phyloP scores from a whole-genome alignment of 345 rosid genomes.

The Atalantia buxifolia region DNA sequence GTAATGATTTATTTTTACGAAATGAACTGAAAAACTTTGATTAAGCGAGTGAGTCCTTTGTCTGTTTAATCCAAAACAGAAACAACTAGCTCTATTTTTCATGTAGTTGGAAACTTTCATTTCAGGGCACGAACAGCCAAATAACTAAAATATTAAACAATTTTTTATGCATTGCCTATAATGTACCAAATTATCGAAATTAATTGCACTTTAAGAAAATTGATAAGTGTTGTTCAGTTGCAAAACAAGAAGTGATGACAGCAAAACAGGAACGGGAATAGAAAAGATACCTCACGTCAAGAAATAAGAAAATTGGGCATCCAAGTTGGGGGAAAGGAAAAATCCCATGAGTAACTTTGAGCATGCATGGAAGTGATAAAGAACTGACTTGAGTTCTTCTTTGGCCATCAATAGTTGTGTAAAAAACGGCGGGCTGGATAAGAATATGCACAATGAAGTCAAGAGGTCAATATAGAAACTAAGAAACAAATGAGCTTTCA shows the following conservation, averaged over 20 bases:
- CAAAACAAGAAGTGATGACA: background rate
- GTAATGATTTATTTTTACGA: too few relatives aligned
- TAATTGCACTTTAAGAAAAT: background rate
- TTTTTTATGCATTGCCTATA: background rate
- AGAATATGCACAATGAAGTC: too few relatives aligned
- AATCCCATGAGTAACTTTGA: slow-evolving; percentile 69
- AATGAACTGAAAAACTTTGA: too few relatives aligned
- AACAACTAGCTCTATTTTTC: too few relatives aligned
- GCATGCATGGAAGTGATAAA: slow-evolving; percentile 82
- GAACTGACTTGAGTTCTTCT: slow-evolving; percentile 92
- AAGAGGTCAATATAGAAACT: too few relatives aligned
- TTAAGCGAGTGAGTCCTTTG: too few relatives aligned
- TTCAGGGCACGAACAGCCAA: too few relatives aligned
- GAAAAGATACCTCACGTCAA: slow-evolving; percentile 73
- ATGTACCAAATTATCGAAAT: background rate
- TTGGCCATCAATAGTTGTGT: slow-evolving; percentile 86
- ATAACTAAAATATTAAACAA: background rate
- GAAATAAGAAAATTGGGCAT: slow-evolving; percentile 86
- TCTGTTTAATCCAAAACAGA: too few relatives aligned
- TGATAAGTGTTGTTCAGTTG: background rate
- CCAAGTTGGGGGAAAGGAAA: slow-evolving; percentile 93
- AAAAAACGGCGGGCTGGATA: too few relatives aligned
- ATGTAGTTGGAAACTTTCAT: too few relatives aligned
- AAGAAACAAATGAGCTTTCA: too few relatives aligned
- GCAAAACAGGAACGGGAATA: background rate